Evolutionary conservation across 2,329 filamentous ascomycete genomes (phyloP).

Genomic region (Diaporthe caulivora): DNA sequence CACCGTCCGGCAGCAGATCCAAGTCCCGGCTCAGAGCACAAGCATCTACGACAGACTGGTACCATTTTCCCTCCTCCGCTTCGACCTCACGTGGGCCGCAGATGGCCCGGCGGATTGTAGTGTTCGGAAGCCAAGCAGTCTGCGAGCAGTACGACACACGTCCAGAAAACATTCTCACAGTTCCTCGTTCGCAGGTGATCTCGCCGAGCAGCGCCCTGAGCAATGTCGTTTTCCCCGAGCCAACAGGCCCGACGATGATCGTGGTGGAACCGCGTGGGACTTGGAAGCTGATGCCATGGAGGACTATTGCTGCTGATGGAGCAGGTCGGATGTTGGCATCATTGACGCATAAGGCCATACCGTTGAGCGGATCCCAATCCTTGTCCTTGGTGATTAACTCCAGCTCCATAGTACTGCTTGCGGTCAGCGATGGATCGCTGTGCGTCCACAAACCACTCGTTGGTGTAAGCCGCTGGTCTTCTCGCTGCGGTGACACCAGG

Average conservation of each 20-base stretch:
- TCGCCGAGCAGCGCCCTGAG: not conserved
- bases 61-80: not conserved
- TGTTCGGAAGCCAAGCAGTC: conserved; percentile 51
- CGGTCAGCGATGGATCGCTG: not conserved
- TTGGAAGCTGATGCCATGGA: not conserved
- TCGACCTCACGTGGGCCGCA: conserved; percentile 28
- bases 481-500: not conserved
- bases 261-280: not conserved
- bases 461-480: not conserved
- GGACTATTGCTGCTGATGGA: not conserved
- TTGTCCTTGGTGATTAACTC: not conserved
- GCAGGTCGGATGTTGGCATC: not conserved
- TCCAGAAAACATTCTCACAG: not conserved
- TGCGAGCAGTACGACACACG: conserved; percentile 50
- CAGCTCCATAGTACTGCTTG: not conserved
- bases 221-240: not conserved
- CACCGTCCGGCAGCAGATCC: not conserved
- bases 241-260: not conserved
- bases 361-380: not conserved
- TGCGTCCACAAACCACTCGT: not conserved
- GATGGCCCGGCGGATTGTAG: conserved; percentile 50
- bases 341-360: not conserved
- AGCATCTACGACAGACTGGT: not conserved
- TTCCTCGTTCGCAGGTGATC: not conserved
- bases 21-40: not conserved